phyloP scores from a whole-genome alignment of 768 basidiomycete species.

The Dacryopinax spathularia region DNA sequence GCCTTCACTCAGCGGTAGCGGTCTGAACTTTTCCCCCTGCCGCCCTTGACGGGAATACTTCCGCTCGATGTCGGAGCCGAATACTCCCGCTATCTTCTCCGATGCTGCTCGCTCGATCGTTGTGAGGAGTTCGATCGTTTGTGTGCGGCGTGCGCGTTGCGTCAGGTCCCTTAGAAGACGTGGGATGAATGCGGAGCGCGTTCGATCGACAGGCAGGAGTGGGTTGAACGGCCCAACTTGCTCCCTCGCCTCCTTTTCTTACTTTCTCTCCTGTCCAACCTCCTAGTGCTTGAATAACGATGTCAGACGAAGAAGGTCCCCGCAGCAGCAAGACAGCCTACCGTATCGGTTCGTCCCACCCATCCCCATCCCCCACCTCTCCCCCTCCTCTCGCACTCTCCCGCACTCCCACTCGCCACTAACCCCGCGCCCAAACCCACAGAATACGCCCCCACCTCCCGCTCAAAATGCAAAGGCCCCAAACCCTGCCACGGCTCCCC shows the following conservation, averaged over 20 bases:
- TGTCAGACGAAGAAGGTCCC: constrained; percentile 1
- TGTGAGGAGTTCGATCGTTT: too few species aligned
- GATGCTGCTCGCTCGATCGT: too few species aligned
- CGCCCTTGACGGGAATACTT: neutral
- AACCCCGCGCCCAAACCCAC: neutral
- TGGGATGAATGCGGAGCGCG: too few species aligned
- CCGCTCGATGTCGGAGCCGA: neutral
- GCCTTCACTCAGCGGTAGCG: too few species aligned
- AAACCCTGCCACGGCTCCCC: constrained; percentile 34
- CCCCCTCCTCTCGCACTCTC: neutral
- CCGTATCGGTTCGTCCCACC: neutral
- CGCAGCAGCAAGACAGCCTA: neutral
- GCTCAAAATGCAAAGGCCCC: neutral
- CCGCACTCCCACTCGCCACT: neutral
- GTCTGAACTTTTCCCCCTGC: neutral
- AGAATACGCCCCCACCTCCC: neutral
- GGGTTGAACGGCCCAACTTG: neutral
- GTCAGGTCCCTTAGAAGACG: too few species aligned
- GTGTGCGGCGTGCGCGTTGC: too few species aligned
- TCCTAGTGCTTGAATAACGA: too few species aligned
- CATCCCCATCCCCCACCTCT: too few species aligned
- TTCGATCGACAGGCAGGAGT: too few species aligned
- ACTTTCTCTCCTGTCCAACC: neutral
- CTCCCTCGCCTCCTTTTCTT: neutral
- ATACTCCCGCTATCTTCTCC: too few species aligned